Percentiles rank a stretch among this genome's conserved stretches.
Conservation (phyloP, 1,139 yeast genomes). For the Zygotorulaspora mrakii region DNA sequence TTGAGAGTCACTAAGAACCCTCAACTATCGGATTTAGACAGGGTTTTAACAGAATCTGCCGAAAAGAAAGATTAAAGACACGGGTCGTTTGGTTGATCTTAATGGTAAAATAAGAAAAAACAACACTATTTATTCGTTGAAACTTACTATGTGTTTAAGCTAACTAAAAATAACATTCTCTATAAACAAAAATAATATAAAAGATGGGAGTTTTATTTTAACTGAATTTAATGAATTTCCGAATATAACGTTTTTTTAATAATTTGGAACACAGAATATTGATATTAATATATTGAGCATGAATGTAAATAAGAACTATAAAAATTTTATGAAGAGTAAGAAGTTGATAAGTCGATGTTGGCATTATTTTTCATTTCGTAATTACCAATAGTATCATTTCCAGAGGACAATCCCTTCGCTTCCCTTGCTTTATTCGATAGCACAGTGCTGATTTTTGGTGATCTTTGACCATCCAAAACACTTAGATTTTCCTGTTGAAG, state of each 20-base stretch:
- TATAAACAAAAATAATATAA: too few relatives aligned
- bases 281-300: not conserved
- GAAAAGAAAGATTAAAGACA: constrained; percentile 7
- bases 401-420: constrained; percentile 7
- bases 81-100: constrained; percentile 3
- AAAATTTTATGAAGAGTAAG: not conserved
- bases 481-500: constrained; percentile 26
- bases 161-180: constrained; percentile 4
- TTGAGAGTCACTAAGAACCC: constrained; percentile 67
- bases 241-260: not conserved
- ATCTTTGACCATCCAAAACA: constrained; percentile 22
- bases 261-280: not conserved
- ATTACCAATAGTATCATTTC: not conserved
- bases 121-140: constrained; percentile 2
- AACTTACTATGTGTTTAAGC: not conserved
- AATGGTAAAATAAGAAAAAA: not conserved
- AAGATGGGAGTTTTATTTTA: constrained; percentile 6
- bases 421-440: constrained; percentile 17
- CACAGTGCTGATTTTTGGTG: constrained; percentile 13
- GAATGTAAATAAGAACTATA: too few relatives aligned
- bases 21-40: constrained; percentile 48
- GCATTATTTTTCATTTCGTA: constrained; percentile 9
- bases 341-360: not conserved
- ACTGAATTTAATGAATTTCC: constrained; percentile 4
- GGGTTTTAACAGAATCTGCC: constrained; percentile 42